phyloP scores from a whole-genome alignment of 108 stramenopile genomes.

The Nitzschia inconspicua region DNA sequence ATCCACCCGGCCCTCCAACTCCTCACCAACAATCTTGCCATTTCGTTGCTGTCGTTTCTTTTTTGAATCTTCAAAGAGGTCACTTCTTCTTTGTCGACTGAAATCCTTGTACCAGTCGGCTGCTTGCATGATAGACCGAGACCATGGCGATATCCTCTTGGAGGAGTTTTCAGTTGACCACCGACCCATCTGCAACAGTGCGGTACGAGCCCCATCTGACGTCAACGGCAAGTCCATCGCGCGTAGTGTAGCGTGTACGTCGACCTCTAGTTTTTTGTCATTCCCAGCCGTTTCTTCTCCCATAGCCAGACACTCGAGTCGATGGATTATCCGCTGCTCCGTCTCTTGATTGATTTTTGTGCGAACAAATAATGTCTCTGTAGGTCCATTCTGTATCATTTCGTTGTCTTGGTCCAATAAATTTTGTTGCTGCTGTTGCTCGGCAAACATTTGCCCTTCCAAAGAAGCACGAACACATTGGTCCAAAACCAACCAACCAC shows the following conservation, averaged over 20 bases:
- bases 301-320: conserved; percentile 84
- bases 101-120: conserved; percentile 42
- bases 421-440: background rate
- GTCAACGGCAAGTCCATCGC: conserved; percentile 58
- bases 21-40: background rate
- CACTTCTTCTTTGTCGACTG: conserved; percentile 26
- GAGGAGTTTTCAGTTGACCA: conserved; percentile 44
- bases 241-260: conserved; percentile 63
- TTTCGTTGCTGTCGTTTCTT: background rate
- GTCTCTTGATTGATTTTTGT: conserved; percentile 51
- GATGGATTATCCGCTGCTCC: conserved; percentile 19
- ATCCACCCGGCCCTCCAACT: conserved; percentile 49
- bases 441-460: conserved; percentile 71
- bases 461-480: conserved; percentile 51
- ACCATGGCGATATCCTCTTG: conserved; percentile 52
- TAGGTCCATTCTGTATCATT: no score
- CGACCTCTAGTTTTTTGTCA: conserved; percentile 44
- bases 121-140: conserved; percentile 49
- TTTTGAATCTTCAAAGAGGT: conserved; percentile 6
- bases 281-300: conserved; percentile 29
- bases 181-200: conserved; percentile 65
- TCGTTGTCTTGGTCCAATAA: no score
- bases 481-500: conserved; percentile 82
- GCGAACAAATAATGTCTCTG: conserved; percentile 5
- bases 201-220: conserved; percentile 61